These are phyloP conservation scores for Fusarium sp. DNA, from an alignment of 2,329 filamentous ascomycete species.

Conservation along the genomic window DNA sequence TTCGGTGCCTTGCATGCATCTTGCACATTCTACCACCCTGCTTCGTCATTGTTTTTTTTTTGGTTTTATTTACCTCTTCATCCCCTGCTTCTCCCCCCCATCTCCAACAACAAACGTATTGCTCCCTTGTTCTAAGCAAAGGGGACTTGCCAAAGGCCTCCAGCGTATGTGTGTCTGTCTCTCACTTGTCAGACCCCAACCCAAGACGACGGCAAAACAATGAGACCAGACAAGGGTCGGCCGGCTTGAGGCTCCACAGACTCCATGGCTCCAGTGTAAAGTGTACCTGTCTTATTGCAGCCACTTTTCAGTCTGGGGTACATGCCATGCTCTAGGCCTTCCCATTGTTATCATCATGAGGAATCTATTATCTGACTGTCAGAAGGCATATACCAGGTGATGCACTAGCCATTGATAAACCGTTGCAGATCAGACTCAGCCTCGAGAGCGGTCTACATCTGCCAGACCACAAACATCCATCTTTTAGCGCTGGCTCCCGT, in stretches of 20 bases:
- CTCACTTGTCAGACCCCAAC: constrained; percentile 8
- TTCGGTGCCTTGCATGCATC: constrained; percentile 8
- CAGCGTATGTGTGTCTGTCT: not conserved
- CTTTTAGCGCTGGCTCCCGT: constrained; percentile 1
- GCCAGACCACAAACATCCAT: not conserved
- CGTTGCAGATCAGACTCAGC: constrained; percentile 21
- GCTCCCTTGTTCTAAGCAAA: not conserved
- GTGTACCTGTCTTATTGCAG: constrained; percentile 24
- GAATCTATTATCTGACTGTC: constrained; percentile 10
- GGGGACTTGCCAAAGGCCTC: not conserved
- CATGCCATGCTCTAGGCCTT: constrained; percentile 17
- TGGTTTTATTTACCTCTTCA: not conserved
- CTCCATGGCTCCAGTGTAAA: constrained; percentile 20
- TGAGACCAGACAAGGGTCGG: constrained; percentile 20
- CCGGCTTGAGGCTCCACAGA: constrained; percentile 26
- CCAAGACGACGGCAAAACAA: constrained; percentile 3
- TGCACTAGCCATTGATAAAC: constrained; percentile 19
- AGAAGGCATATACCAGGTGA: constrained; percentile 14
- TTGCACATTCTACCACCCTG: constrained; percentile 1
- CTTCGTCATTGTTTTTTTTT: not conserved
- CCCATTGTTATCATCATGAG: constrained; percentile 6
- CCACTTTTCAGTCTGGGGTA: constrained; percentile 40
- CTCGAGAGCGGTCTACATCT: constrained; percentile 16
- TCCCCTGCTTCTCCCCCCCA: not conserved
- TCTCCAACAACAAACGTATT: not conserved